Base-by-base conservation (phyloP, 306 rosid species). In the Quercus aquifolioides region DNA sequence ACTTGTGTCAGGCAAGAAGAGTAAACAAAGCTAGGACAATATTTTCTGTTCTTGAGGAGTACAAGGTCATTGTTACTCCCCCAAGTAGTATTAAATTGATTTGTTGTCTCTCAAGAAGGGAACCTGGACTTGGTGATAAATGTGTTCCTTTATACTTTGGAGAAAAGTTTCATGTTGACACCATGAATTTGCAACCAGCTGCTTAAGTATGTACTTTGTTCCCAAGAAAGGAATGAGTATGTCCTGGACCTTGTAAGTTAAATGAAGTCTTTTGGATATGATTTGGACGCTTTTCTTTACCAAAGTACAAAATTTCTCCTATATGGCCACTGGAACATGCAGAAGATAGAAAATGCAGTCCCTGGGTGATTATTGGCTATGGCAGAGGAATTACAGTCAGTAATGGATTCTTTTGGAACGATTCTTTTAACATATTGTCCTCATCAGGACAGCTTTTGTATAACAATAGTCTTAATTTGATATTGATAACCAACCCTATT, bases 31-130 rank as follows among this genome's bases (percentile, higher is more conserved):
- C 97, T 35, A 43, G 90, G 72, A 57, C 59, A 19, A 51, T 91
- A 69, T 92, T 88, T 75, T 81, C 83, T 76, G 82, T 91, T 88
- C 97, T 92, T 79, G 74, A 81, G 59, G 90, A 92, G 83, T 89
- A 73, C 67, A 91, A 86, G 59, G 80, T 84, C 76, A 81, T 30
- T 75, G 84, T 88, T 76, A 88, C 85, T 70, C 86, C 91, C 77
- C 78, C 97, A 74, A 89, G 97, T 75, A 91, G 97, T 85, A 93
- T 78, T 74, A 65, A 84, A 79, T 84, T 94, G 90, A 92, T 94
- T 60, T 6, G 28, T 55, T 82, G 81, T 77, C 92, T 94, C 51
- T 89, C 31, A 2, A 26, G 74, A 60, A 78, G 70, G 80, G 56
- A 82, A 73, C 68, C 81, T 92, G 76, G 86, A 84, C 68, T 73